These are phyloP conservation scores for Mrakiaceae sp. DNA, from an alignment of 1,284 basidiomycete genomes.

Conservation along the genomic window DNA sequence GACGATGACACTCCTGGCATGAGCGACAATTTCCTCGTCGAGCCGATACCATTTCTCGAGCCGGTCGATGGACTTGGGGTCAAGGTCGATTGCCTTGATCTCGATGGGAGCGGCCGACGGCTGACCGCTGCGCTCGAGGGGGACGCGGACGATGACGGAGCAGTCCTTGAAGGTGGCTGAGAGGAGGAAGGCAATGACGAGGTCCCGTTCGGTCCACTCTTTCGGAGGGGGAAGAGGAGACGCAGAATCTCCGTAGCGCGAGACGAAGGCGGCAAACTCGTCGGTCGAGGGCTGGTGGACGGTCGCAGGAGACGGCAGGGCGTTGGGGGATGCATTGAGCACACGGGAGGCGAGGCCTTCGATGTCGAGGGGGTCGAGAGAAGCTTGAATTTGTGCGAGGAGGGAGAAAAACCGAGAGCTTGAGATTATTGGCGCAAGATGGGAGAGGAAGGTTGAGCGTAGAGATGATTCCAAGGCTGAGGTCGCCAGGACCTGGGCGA, in stretches of 20 bases:
- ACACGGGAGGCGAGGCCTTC: slow-evolving; percentile 49
- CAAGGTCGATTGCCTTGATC: slow-evolving; percentile 70
- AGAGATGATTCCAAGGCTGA: neutral
- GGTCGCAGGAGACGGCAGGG: slow-evolving; percentile 37
- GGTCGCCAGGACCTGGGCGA: no score
- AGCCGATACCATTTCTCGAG: slow-evolving; percentile 60
- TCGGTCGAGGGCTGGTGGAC: slow-evolving; percentile 22
- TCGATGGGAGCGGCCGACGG: slow-evolving; percentile 7
- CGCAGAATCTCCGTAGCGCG: slow-evolving; percentile 36
- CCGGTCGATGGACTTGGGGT: slow-evolving; percentile 61
- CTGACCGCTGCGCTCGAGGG: slow-evolving; percentile 10
- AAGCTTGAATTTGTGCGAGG: slow-evolving; percentile 57
- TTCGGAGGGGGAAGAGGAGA: slow-evolving; percentile 25
- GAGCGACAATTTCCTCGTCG: slow-evolving; percentile 49
- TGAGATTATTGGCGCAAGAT: slow-evolving; percentile 45
- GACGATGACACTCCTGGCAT: neutral
- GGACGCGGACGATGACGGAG: slow-evolving; percentile 58
- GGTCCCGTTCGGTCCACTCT: slow-evolving; percentile 27
- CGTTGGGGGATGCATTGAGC: slow-evolving; percentile 12
- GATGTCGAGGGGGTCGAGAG: slow-evolving; percentile 69
- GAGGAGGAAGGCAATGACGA: slow-evolving; percentile 60
- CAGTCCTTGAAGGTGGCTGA: slow-evolving; percentile 96
- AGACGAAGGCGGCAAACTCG: slow-evolving; percentile 49
- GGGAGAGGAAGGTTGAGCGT: neutral
- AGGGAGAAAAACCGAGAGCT: slow-evolving; percentile 46